Conservation (phyloP, 2,329 filamentous ascomycete genomes). For the Penicillium sclerotiorum region DNA sequence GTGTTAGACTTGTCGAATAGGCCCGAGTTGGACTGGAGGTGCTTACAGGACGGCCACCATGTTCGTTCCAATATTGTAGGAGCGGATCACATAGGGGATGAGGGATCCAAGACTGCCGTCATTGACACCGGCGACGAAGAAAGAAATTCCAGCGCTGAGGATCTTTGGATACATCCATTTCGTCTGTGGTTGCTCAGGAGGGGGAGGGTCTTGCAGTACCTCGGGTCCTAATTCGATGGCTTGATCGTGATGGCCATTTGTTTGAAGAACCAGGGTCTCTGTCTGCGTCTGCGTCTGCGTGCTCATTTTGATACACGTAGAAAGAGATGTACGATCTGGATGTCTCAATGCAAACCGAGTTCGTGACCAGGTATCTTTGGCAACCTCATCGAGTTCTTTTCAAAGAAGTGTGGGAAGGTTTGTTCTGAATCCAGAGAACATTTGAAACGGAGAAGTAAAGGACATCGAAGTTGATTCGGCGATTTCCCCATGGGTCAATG, state of each 20-base stretch:
- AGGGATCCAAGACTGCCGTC: constrained; percentile 66
- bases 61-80: constrained; percentile 58
- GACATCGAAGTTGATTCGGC: background rate
- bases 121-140: constrained; percentile 67
- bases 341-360: background rate
- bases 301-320: background rate
- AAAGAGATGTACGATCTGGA: background rate
- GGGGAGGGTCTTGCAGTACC: background rate
- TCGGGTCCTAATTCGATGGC: background rate
- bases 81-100: constrained; percentile 63
- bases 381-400: too few relatives aligned
- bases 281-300: background rate
- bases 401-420: too few relatives aligned
- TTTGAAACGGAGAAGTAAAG: background rate
- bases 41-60: constrained; percentile 54
- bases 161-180: constrained; percentile 49
- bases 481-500: background rate
- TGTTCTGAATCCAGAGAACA: too few relatives aligned
- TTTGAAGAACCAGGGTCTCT: background rate
- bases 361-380: background rate
- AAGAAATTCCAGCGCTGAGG: constrained; percentile 60
- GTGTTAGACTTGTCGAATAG: background rate
- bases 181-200: background rate
- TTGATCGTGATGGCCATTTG: background rate
- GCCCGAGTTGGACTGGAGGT: background rate